A percentile compares a stretch with the other conserved stretches of the same genome.
Conservation (phyloP, 352 stramenopile genomes). For the Phytophthora hybrid region DNA sequence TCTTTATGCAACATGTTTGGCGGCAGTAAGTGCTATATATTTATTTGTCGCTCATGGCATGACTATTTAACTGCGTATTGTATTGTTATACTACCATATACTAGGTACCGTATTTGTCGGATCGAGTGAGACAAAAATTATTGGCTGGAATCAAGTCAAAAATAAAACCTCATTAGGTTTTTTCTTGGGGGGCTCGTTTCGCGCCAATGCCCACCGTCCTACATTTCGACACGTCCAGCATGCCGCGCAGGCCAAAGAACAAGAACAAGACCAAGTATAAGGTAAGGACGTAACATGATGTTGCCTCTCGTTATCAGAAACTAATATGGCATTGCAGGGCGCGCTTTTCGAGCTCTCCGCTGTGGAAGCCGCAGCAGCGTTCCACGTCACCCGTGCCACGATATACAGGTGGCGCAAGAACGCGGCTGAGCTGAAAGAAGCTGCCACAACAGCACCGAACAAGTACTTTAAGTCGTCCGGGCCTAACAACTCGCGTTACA, state of each 20-base stretch:
- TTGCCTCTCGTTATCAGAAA: neutral
- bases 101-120: neutral
- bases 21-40: too few species aligned
- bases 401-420: slow-evolving; percentile 12
- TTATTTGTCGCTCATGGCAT: too few species aligned
- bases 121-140: slow-evolving; percentile 6
- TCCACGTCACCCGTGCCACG: neutral
- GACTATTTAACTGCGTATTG: too few species aligned
- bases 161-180: slow-evolving; percentile 3
- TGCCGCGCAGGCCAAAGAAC: too few species aligned
- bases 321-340: neutral
- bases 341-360: neutral
- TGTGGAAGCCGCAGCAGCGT: neutral
- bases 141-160: slow-evolving; percentile 2
- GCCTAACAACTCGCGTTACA: neutral
- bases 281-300: neutral
- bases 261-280: too few species aligned
- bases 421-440: neutral
- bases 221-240: too few species aligned
- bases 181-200: neutral
- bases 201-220: neutral
- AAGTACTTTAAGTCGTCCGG: neutral
- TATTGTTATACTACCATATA: too few species aligned
- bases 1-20: too few species aligned
- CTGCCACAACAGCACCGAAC: slow-evolving; percentile 1